A percentile compares a stretch with the other conserved stretches of the same genome.
Conservation (phyloP, 306 rosid genomes). For the Crotalaria pallida region DNA sequence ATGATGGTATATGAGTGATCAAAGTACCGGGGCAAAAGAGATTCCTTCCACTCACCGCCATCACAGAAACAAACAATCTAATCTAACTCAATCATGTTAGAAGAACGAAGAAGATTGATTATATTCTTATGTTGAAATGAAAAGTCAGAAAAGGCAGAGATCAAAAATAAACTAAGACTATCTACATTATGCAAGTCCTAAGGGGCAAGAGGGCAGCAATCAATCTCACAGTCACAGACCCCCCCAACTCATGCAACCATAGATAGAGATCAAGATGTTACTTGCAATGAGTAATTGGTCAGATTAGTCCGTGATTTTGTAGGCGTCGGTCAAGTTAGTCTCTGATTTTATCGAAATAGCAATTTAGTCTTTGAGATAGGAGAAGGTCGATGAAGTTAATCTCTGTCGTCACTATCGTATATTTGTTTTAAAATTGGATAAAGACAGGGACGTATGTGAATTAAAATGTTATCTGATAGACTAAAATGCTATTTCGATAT, state of each 20-base stretch:
- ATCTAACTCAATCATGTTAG: background rate
- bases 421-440: no score
- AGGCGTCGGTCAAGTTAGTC: no score
- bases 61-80: background rate
- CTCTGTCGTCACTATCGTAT: no score
- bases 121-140: background rate
- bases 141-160: background rate
- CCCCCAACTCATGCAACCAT: slow-evolving; percentile 22
- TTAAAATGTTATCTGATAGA: no score
- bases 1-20: no score
- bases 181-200: background rate
- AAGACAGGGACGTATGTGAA: no score
- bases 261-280: slow-evolving; percentile 27
- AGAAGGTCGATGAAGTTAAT: no score
- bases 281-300: no score
- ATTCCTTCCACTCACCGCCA: background rate
- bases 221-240: slow-evolving; percentile 18
- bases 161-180: background rate
- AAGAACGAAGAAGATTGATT: background rate
- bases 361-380: no score
- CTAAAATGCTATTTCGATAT: no score
- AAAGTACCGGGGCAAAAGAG: background rate
- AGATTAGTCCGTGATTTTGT: no score
- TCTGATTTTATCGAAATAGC: no score
- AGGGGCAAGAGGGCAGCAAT: slow-evolving; percentile 6